These are phyloP conservation scores for Pseudogymnoascus sp. DNA, from an alignment of 2,329 filamentous ascomycete genomes.

Conservation along the genomic window DNA sequence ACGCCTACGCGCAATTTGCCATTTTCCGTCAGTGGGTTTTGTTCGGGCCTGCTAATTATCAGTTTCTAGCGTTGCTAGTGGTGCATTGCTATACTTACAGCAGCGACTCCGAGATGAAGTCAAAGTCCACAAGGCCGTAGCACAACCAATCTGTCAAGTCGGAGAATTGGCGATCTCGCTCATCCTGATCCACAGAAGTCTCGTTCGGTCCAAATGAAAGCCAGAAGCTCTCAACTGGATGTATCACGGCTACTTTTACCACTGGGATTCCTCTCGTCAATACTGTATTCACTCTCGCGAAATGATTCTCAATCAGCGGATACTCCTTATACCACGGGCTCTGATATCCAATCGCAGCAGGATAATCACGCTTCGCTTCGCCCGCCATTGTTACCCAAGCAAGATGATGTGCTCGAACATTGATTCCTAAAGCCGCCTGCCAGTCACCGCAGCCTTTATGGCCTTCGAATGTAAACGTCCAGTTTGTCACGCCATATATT, in stretches of 20 bases:
- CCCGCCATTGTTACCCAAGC: slow-evolving; percentile 30
- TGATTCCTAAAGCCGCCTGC: slow-evolving; percentile 30
- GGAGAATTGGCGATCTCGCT: slow-evolving; percentile 23
- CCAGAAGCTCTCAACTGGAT: slow-evolving; percentile 32
- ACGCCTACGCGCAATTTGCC: slow-evolving; percentile 21
- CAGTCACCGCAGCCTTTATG: slow-evolving; percentile 31
- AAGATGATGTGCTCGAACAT: slow-evolving; percentile 28
- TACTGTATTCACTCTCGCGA: slow-evolving; percentile 27
- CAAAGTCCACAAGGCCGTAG: slow-evolving; percentile 29
- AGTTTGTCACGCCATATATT: slow-evolving; percentile 29
- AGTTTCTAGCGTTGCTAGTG: neutral
- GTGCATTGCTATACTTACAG: slow-evolving; percentile 19
- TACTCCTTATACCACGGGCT: slow-evolving; percentile 31
- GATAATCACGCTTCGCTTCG: slow-evolving; percentile 29
- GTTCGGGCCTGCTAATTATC: slow-evolving; percentile 1
- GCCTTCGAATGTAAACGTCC: slow-evolving; percentile 29
- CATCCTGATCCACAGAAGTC: slow-evolving; percentile 21
- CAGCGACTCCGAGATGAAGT: slow-evolving; percentile 29
- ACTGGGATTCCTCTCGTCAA: slow-evolving; percentile 27
- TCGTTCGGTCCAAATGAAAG: slow-evolving; percentile 27
- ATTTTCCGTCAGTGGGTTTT: neutral
- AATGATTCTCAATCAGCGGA: slow-evolving; percentile 27
- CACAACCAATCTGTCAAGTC: slow-evolving; percentile 26
- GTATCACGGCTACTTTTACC: slow-evolving; percentile 27
- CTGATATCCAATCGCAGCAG: slow-evolving; percentile 28